These are phyloP conservation scores for Gossypium davidsonii DNA, from an alignment of 441 rosid species.

Conservation along the genomic window DNA sequence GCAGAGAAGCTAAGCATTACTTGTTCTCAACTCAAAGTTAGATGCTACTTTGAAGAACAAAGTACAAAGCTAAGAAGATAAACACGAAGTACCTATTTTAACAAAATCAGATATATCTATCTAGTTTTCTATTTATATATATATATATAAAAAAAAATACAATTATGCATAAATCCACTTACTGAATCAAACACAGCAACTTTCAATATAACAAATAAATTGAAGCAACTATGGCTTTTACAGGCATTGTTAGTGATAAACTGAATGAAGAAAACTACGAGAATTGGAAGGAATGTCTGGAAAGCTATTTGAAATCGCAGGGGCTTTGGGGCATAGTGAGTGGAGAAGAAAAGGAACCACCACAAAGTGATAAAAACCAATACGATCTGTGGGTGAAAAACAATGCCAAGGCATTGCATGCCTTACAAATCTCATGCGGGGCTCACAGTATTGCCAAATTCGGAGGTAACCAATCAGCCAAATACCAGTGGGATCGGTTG, in stretches of 20 bases:
- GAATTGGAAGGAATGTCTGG: slow-evolving; percentile 13
- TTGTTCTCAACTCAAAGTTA: neutral
- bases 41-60: neutral
- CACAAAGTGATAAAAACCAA: too few species aligned
- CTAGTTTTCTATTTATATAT: neutral
- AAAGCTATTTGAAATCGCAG: slow-evolving; percentile 4
- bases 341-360: neutral
- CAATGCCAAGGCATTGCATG: slow-evolving; percentile 10
- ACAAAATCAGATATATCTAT: neutral
- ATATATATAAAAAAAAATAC: neutral
- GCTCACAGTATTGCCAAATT: neutral
- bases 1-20: neutral
- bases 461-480: neutral
- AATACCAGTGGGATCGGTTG: slow-evolving; percentile 2
- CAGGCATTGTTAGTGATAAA: slow-evolving; percentile 5
- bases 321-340: slow-evolving; percentile 11
- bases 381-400: neutral
- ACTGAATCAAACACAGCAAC: neutral
- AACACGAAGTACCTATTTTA: neutral
- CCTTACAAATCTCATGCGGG: slow-evolving; percentile 10
- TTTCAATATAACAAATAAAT: neutral
- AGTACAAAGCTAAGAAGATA: neutral
- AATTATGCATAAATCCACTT: neutral
- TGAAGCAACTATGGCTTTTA: slow-evolving; percentile 5
- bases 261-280: slow-evolving; percentile 6